Evolutionary conservation across 139 green algal genomes (phyloP).

Genomic region (Coccomyxa sp.): DNA sequence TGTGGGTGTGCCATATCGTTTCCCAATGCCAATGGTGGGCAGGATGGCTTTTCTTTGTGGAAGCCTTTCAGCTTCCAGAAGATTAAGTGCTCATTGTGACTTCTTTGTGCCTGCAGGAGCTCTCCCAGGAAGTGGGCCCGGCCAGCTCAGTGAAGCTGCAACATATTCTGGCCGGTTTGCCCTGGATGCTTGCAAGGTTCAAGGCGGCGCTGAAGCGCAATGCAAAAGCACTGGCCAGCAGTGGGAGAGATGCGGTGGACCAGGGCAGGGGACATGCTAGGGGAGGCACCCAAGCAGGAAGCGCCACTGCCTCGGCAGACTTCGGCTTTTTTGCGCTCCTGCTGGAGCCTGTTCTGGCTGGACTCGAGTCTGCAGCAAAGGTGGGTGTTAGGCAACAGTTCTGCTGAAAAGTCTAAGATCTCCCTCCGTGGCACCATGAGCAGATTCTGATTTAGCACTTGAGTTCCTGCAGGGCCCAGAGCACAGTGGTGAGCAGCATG

Average conservation of each 20-base stretch:
- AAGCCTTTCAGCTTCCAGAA: too few relatives aligned
- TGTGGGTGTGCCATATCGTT: too few relatives aligned
- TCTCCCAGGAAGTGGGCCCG: too few relatives aligned
- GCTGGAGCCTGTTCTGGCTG: background rate
- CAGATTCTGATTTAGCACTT: too few relatives aligned
- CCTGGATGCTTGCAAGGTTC: slow-evolving; percentile 2
- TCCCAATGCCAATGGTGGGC: too few relatives aligned
- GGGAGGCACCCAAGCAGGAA: background rate
- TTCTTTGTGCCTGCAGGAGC: too few relatives aligned
- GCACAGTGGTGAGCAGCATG: too few relatives aligned
- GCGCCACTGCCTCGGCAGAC: background rate
- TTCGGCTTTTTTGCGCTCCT: slow-evolving; percentile 21
- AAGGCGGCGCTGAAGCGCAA: background rate
- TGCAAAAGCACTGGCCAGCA: background rate
- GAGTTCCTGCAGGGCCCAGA: too few relatives aligned
- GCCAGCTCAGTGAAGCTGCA: background rate
- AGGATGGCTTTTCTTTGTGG: too few relatives aligned
- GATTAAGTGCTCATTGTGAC: too few relatives aligned
- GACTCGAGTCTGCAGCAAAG: background rate
- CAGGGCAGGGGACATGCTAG: background rate
- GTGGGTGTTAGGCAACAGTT: background rate
- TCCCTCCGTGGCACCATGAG: too few relatives aligned
- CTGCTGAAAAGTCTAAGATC: too few relatives aligned
- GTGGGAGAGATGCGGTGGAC: background rate
- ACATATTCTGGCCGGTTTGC: background rate